Base-by-base conservation (phyloP, 192 early-diverging fungal genomes). In the Backusella liffmaniae region DNA sequence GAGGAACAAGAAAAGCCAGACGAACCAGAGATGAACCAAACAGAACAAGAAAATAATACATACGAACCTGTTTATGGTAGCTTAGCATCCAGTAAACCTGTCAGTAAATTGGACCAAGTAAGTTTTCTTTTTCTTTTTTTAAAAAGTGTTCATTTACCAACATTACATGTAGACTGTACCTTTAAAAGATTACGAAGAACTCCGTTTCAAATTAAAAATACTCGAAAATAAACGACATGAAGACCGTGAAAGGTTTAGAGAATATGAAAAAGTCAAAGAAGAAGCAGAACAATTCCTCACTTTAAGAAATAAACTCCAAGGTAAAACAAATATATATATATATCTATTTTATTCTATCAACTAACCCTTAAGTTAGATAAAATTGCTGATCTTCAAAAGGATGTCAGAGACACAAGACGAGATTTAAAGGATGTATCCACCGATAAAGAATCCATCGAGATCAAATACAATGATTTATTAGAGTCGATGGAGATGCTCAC, bases 401-500 rank as follows among this genome's bases (percentile, higher is more conserved):
- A 96, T 49, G 59, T 91, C 26, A 87, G 91, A 13, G 90, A 90
- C 7, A 75, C 87, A 23, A 86, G 86, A 77, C 83, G 86, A 44
- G 79, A 84, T 77, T 75, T 90, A 30, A 89, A 90, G 77, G 87
- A 89, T 4, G 74, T 81, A 4, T 41, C 53, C 30, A 44, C 78
- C 6, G 95, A 91, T 76, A 92, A 90, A 70, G 92, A 93, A 26
- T 79, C 82, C 5, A 59, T 87, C 30, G 95, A 96, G 65, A 51
- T 79, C n/a, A 89, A 91, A 75, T 86, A 93, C 66, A 84, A 86
- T 36, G 96, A 97, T 30, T 83, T 91, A 21, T 66, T 88, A 15
- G 96, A 96, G 26, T 83, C 84, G 10, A 86, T 96, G 83, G 96
- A 98, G 79, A 91, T 96, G 83, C 86, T 93, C 72, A 84, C 94